These are phyloP conservation scores for Colletotrichum cordylinicola DNA, from an alignment of 2,329 filamentous ascomycete species.

Conservation along the genomic window DNA sequence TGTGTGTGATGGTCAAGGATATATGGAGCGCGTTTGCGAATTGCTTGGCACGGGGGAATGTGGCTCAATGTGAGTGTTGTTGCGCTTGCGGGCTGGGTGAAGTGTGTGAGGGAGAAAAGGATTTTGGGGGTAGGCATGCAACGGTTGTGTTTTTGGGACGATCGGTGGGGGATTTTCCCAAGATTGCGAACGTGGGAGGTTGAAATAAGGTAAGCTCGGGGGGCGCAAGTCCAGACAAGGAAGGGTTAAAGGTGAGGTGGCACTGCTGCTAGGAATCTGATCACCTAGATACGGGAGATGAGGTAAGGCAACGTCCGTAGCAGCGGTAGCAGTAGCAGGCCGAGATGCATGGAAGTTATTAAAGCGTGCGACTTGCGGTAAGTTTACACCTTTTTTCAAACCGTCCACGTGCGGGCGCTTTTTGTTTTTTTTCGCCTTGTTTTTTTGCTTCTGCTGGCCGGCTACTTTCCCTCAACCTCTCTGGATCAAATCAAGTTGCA, in stretches of 20 bases:
- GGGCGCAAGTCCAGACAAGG: constrained; percentile 7
- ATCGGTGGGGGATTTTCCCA: constrained; percentile 2
- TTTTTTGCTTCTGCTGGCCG: background rate
- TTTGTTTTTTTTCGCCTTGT: background rate
- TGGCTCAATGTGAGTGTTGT: background rate
- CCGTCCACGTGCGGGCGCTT: background rate
- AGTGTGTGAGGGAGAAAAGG: constrained; percentile 3
- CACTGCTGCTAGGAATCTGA: constrained; percentile 21
- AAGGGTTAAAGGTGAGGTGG: constrained; percentile 20
- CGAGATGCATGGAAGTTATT: constrained; percentile 8
- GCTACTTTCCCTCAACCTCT: constrained; percentile 1
- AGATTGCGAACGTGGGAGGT: constrained; percentile 18
- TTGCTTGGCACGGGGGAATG: background rate
- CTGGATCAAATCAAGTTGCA: background rate
- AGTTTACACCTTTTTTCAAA: constrained; percentile 11
- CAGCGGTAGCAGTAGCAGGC: background rate
- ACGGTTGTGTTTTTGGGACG: background rate
- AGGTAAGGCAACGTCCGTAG: constrained; percentile 18
- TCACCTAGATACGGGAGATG: constrained; percentile 22
- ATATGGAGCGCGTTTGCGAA: background rate
- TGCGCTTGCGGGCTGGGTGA: background rate
- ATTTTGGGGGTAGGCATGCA: background rate
- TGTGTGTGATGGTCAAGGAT: constrained; percentile 13
- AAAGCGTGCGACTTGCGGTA: background rate
- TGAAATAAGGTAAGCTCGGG: constrained; percentile 23